Evolutionary conservation across 345 rosid genomes (phyloP).

Genomic region (Cardiospermum halicacabum): DNA sequence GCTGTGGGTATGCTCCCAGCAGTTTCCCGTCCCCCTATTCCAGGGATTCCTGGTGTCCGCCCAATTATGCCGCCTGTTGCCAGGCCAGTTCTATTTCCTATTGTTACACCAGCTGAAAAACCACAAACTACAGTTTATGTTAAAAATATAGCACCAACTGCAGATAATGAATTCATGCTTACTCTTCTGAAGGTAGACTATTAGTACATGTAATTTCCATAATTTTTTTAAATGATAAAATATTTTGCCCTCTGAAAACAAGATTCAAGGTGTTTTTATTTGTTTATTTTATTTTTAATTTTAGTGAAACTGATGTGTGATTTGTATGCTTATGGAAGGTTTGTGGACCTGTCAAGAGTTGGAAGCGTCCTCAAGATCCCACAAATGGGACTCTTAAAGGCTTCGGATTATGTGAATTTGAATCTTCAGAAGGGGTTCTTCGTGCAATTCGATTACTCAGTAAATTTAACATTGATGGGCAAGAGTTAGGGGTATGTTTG

Average conservation of each 20-base stretch:
- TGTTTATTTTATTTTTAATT: background rate
- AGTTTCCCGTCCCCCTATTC: constrained; percentile 61
- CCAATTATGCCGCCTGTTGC: constrained; percentile 59
- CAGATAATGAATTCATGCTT: constrained; percentile 85
- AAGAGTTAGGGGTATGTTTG: constrained; percentile 76
- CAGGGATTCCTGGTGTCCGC: constrained; percentile 70
- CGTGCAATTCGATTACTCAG: constrained; percentile 86
- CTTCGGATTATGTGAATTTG: constrained; percentile 96
- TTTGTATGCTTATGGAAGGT: constrained; percentile 40
- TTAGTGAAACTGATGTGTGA: background rate
- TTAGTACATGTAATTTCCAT: background rate
- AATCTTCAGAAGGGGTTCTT: constrained; percentile 93
- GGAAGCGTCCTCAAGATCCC: constrained; percentile 86
- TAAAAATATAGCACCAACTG: constrained; percentile 88
- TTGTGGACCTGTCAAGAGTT: constrained; percentile 90
- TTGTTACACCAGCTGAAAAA: constrained; percentile 68
- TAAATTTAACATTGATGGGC: constrained; percentile 87
- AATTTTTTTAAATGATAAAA: background rate
- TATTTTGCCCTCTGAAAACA: background rate
- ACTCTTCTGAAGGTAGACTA: constrained; percentile 65
- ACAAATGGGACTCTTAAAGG: constrained; percentile 77
- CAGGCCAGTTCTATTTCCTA: constrained; percentile 66
- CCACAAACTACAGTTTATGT: constrained; percentile 95
- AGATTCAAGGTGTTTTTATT: background rate
- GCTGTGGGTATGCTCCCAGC: constrained; percentile 49